Conservation (phyloP, 2,329 filamentous ascomycete species). For the Ophiostoma perfectum region DNA sequence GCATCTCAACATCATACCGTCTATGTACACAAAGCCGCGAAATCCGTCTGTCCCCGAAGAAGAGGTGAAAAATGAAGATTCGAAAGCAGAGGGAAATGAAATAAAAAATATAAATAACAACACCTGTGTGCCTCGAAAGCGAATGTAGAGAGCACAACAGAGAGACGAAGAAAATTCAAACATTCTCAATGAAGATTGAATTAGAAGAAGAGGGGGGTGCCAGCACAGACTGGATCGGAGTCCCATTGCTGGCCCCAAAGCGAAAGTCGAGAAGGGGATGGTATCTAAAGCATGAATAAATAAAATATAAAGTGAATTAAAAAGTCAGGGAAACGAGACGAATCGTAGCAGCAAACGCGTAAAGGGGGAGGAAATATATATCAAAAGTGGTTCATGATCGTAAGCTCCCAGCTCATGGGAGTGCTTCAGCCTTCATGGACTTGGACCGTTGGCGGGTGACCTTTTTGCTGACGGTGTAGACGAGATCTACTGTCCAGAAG, state of each 20-base stretch:
- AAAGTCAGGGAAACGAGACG: constrained; percentile 3
- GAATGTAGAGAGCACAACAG: not conserved
- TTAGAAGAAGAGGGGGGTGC: not conserved
- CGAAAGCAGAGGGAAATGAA: constrained; percentile 22
- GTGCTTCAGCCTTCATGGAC: constrained; percentile 31
- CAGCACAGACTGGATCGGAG: not conserved
- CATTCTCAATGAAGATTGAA: not conserved
- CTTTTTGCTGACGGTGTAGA: constrained; percentile 69
- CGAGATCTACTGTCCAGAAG: constrained; percentile 63
- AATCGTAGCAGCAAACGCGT: constrained; percentile 14
- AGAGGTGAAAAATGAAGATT: constrained; percentile 24
- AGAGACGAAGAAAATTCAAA: not conserved
- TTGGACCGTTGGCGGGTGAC: constrained; percentile 49
- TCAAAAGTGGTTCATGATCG: not conserved
- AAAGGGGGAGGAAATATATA: constrained; percentile 8
- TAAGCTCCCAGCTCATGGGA: constrained; percentile 24
- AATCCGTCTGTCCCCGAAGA: constrained; percentile 25
- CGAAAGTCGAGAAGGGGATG: not conserved
- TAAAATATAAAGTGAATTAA: constrained; percentile 14
- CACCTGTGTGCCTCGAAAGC: constrained; percentile 29
- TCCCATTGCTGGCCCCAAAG: not conserved
- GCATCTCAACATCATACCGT: constrained; percentile 44
- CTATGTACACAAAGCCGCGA: constrained; percentile 39
- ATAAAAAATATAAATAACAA: not conserved
- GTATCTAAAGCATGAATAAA: constrained; percentile 7